These are phyloP conservation scores for Pseudotulostoma volvatum DNA, from an alignment of 495 filamentous ascomycete genomes.

Conservation along the genomic window DNA sequence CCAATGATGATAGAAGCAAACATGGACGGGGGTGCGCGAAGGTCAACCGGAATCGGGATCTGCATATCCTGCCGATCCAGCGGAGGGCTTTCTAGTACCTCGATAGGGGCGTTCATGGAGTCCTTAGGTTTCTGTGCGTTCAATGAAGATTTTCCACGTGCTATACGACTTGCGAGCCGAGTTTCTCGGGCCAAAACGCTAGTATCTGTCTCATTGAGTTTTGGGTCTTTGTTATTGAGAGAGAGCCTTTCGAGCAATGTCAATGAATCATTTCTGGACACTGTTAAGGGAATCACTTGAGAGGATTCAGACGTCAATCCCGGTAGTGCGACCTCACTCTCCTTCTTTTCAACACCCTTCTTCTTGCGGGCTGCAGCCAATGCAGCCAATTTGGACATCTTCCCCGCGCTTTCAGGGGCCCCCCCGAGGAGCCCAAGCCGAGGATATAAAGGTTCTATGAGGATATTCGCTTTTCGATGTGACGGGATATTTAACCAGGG, in stretches of 20 bases:
- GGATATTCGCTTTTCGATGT: conserved; percentile 47
- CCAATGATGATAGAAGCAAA: conserved; percentile 59
- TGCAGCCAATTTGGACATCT: conserved; percentile 78
- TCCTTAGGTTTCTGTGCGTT: conserved; percentile 3
- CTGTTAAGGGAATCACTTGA: conserved; percentile 4
- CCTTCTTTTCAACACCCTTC: conserved; percentile 44
- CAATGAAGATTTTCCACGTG: not conserved
- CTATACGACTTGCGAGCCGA: conserved; percentile 1
- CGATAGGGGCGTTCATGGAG: too few relatives aligned
- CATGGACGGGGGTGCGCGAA: conserved; percentile 38
- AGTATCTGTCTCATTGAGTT: conserved; percentile 14
- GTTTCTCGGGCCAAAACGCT: conserved; percentile 11
- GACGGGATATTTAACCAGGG: conserved; percentile 71
- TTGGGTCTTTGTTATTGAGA: conserved; percentile 15
- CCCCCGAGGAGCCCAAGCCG: conserved; percentile 60
- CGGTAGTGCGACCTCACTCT: not conserved
- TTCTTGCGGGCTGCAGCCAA: conserved; percentile 82
- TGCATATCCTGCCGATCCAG: not conserved
- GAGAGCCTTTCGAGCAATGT: conserved; percentile 26
- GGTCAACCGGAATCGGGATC: conserved; percentile 3
- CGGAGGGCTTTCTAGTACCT: conserved; percentile 7
- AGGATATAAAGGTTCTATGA: conserved; percentile 45
- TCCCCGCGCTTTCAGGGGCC: conserved; percentile 37
- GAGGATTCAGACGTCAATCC: not conserved
- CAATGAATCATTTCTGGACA: conserved; percentile 11